phyloP scores from a whole-genome alignment of 768 basidiomycete genomes.

The Boletus reticuloceps region DNA sequence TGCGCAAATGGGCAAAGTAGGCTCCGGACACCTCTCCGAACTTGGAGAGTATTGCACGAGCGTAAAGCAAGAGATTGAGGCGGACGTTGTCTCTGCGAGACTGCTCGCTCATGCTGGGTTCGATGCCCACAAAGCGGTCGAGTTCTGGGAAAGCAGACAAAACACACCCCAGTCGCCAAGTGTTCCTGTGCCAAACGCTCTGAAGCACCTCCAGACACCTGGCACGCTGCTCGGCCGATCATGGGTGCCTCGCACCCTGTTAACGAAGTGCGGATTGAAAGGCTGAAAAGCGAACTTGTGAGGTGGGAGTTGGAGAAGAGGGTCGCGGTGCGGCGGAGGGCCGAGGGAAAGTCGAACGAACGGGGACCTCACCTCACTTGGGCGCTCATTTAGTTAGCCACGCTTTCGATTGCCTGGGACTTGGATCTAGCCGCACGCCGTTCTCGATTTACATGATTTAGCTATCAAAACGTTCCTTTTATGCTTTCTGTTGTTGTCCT shows the following conservation, averaged over 20 bases:
- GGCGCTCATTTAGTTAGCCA: conserved; percentile 9
- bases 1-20: conserved; percentile 73
- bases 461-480: background rate
- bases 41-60: conserved; percentile 76
- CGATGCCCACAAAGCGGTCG: conserved; percentile 77
- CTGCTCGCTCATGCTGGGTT: conserved; percentile 92
- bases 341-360: conserved; percentile 19
- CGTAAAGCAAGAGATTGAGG: conserved; percentile 85
- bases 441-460: background rate
- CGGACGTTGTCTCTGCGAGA: conserved; percentile 83
- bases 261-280: conserved; percentile 39
- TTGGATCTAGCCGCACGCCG: background rate
- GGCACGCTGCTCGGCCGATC: conserved; percentile 27
- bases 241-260: conserved; percentile 47
- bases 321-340: conserved; percentile 22
- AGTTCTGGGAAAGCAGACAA: conserved; percentile 74
- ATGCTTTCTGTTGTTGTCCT: background rate
- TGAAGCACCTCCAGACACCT: conserved; percentile 5
- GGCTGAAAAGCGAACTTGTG: conserved; percentile 42
- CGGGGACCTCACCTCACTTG: conserved; percentile 10
- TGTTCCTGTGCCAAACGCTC: conserved; percentile 19
- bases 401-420: background rate
- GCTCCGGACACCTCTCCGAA: conserved; percentile 71
- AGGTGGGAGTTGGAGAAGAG: conserved; percentile 42
- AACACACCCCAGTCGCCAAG: conserved; percentile 20